Evolutionary conservation across 2,329 filamentous ascomycete genomes (phyloP).

Genomic region (Colletotrichum sansevieriae): DNA sequence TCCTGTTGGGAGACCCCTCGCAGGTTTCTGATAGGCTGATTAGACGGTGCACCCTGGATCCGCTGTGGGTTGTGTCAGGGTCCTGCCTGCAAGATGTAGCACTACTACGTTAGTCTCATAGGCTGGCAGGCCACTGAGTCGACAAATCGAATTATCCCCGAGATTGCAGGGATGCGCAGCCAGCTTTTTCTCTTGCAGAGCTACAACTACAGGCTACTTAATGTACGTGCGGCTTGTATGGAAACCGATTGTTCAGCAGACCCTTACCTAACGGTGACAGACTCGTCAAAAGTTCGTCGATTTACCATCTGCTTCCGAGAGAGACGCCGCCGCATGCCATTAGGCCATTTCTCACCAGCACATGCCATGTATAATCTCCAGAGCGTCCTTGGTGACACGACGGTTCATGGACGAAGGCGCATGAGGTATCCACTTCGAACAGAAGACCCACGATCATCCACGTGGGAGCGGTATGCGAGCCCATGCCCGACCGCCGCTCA

Average conservation of each 20-base stretch:
- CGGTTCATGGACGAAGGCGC: constrained; percentile 30
- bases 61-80: constrained; percentile 26
- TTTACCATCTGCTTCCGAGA: constrained; percentile 23
- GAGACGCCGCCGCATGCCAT: constrained; percentile 22
- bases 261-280: constrained; percentile 27
- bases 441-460: constrained; percentile 37
- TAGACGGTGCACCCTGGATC: constrained; percentile 8
- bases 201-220: constrained; percentile 5
- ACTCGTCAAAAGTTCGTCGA: constrained; percentile 30
- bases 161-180: constrained; percentile 34
- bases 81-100: constrained; percentile 38
- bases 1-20: constrained; percentile 37
- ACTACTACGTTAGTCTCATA: constrained; percentile 14
- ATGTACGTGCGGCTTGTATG: constrained; percentile 20
- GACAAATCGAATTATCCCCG: constrained; percentile 41
- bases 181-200: constrained; percentile 12
- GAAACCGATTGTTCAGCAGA: constrained; percentile 16
- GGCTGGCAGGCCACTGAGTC: constrained; percentile 31
- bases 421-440: constrained; percentile 35
- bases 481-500: constrained; percentile 28
- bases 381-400: constrained; percentile 12
- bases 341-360: background rate
- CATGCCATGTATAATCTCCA: background rate
- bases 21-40: constrained; percentile 13
- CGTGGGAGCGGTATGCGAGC: constrained; percentile 41